Evolutionary conservation across 768 basidiomycete genomes (phyloP).

Genomic region (Neoboletus subvelutipes): DNA sequence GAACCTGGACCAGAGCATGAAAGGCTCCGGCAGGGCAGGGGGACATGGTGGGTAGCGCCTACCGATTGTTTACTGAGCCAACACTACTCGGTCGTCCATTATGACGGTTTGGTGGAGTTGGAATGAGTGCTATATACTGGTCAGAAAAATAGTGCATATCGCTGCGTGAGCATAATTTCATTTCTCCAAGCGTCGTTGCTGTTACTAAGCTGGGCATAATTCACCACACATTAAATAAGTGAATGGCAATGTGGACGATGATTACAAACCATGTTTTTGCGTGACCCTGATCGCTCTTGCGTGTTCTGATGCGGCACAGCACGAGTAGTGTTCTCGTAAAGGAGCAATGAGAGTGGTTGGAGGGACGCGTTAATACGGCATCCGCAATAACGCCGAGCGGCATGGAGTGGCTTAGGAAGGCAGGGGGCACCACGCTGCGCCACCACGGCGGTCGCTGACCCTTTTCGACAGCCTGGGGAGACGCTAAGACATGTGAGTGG

Average conservation of each 20-base stretch:
- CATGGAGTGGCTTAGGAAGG: constrained; percentile 1
- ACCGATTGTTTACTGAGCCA: neutral
- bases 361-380: constrained; percentile 13
- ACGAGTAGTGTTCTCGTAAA: constrained; percentile 14
- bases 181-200: constrained; percentile 4
- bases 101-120: neutral
- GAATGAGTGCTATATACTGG: neutral
- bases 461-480: neutral
- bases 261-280: neutral
- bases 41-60: neutral
- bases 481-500: constrained; percentile 6
- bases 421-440: constrained; percentile 4
- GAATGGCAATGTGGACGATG: constrained; percentile 1
- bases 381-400: constrained; percentile 21
- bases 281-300: constrained; percentile 21
- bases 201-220: constrained; percentile 1
- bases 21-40: neutral
- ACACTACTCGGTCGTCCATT: neutral
- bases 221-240: constrained; percentile 5
- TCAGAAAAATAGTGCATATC: constrained; percentile 3
- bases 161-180: constrained; percentile 6
- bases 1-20: constrained; percentile 8
- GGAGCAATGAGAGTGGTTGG: neutral
- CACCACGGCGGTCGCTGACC: neutral
- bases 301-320: constrained; percentile 5